Percentiles rank a stretch among this genome's conserved stretches.
phyloP scores from a whole-genome alignment of 163 green algal genomes.

The Coccomyxa subellipsoidea region DNA sequence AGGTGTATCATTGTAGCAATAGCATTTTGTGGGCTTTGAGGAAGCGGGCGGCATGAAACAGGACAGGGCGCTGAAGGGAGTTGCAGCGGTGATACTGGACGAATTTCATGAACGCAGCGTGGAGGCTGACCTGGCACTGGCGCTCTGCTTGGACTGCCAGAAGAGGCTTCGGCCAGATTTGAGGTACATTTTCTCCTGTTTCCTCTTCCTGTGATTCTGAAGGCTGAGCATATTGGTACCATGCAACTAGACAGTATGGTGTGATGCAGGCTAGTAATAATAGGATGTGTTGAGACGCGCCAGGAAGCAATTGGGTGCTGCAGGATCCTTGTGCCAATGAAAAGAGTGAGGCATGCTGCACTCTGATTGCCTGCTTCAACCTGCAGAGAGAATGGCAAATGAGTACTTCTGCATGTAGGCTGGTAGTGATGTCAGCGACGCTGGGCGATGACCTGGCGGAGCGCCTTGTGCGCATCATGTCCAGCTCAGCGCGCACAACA shows the following conservation, averaged over 20 bases:
- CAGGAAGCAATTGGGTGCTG: no score
- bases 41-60: no score
- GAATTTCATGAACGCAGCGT: constrained; percentile 65
- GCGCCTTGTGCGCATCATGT: constrained; percentile 37
- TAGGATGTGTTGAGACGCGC: no score
- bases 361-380: no score
- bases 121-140: constrained; percentile 50
- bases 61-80: constrained; percentile 37
- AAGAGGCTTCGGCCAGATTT: constrained; percentile 39
- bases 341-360: no score
- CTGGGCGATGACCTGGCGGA: constrained; percentile 49
- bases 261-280: no score
- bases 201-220: neutral
- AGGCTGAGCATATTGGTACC: neutral
- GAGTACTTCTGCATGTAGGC: constrained; percentile 18
- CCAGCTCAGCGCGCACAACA: neutral
- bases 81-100: constrained; percentile 48
- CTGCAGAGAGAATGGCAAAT: no score
- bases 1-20: no score
- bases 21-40: no score
- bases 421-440: constrained; percentile 63
- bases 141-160: constrained; percentile 47
- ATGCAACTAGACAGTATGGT: no score
- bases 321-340: no score
- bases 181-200: constrained; percentile 8